These are phyloP conservation scores for Chenopodium album DNA, from an alignment of 148 eudicot genomes.

Conservation along the genomic window DNA sequence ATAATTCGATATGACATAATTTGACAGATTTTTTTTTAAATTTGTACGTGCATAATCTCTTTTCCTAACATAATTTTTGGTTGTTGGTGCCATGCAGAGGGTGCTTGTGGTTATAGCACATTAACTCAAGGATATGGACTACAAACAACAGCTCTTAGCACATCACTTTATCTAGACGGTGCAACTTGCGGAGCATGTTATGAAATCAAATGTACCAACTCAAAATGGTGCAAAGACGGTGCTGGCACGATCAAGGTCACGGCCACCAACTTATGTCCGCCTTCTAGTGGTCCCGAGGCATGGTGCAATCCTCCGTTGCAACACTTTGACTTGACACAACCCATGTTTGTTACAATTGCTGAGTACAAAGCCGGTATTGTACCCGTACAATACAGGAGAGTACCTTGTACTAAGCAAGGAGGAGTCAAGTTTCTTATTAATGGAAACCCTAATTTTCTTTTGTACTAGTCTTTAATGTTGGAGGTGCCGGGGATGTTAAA, in stretches of 20 bases:
- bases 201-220: slow-evolving; percentile 27
- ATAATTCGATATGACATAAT: too few relatives aligned
- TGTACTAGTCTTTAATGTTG: slow-evolving; percentile 31
- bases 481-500: slow-evolving; percentile 28
- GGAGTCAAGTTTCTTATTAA: slow-evolving; percentile 13
- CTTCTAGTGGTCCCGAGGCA: slow-evolving; percentile 21
- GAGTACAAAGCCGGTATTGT: slow-evolving; percentile 30
- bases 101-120: slow-evolving; percentile 29
- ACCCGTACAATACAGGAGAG: slow-evolving; percentile 25
- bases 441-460: slow-evolving; percentile 25
- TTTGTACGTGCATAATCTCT: too few relatives aligned
- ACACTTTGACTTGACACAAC: slow-evolving; percentile 29
- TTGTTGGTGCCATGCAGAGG: slow-evolving; percentile 22
- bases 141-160: slow-evolving; percentile 33
- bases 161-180: slow-evolving; percentile 18
- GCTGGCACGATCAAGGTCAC: slow-evolving; percentile 28
- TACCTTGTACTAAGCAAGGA: slow-evolving; percentile 20
- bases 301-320: slow-evolving; percentile 31
- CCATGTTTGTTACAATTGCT: slow-evolving; percentile 25
- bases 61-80: neutral
- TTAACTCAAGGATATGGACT: slow-evolving; percentile 20
- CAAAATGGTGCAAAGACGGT: slow-evolving; percentile 21
- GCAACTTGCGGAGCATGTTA: slow-evolving; percentile 31
- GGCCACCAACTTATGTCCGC: slow-evolving; percentile 31
- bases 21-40: too few relatives aligned